Percentiles rank a stretch among this genome's conserved stretches.
Evolutionary conservation across 352 stramenopile species (phyloP).

Genomic region (Phytophthora rubi): DNA sequence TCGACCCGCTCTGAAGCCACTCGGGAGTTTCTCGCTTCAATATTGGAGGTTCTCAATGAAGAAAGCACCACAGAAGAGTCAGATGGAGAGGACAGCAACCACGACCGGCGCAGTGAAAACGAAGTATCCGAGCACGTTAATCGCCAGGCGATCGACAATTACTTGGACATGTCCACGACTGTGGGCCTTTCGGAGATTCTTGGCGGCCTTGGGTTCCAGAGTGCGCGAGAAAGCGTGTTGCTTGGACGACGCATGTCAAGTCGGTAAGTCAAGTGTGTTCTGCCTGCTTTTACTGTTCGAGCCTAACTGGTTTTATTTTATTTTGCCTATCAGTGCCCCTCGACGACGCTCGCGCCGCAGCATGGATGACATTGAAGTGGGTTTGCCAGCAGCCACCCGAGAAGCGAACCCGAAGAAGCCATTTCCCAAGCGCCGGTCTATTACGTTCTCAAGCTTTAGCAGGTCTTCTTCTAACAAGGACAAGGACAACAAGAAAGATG

Average conservation of each 20-base stretch:
- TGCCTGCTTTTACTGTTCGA: background rate
- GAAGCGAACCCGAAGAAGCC: conserved; percentile 56
- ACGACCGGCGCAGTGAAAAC: conserved; percentile 33
- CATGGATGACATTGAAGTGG: conserved; percentile 83
- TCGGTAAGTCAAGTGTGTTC: conserved; percentile 22
- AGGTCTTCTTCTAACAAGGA: conserved; percentile 27
- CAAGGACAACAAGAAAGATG: conserved; percentile 32
- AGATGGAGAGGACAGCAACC: conserved; percentile 29
- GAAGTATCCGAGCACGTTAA: conserved; percentile 64
- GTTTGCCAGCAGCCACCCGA: conserved; percentile 56
- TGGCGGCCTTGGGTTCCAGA: conserved; percentile 63
- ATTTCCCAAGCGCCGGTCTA: conserved; percentile 70
- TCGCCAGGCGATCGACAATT: conserved; percentile 86
- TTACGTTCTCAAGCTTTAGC: conserved; percentile 75
- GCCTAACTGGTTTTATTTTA: background rate
- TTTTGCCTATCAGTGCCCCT: conserved; percentile 14
- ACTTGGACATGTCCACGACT: conserved; percentile 83
- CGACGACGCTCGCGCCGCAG: conserved; percentile 46
- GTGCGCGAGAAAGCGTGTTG: conserved; percentile 53
- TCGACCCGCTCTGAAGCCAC: conserved; percentile 1
- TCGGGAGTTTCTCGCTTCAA: conserved; percentile 21
- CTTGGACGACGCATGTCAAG: conserved; percentile 63
- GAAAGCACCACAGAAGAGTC: conserved; percentile 44
- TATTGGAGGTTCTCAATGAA: conserved; percentile 28
- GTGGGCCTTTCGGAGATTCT: conserved; percentile 76